phyloP scores from a whole-genome alignment of 192 early-diverging fungal genomes.

The Funneliformis mosseae region DNA sequence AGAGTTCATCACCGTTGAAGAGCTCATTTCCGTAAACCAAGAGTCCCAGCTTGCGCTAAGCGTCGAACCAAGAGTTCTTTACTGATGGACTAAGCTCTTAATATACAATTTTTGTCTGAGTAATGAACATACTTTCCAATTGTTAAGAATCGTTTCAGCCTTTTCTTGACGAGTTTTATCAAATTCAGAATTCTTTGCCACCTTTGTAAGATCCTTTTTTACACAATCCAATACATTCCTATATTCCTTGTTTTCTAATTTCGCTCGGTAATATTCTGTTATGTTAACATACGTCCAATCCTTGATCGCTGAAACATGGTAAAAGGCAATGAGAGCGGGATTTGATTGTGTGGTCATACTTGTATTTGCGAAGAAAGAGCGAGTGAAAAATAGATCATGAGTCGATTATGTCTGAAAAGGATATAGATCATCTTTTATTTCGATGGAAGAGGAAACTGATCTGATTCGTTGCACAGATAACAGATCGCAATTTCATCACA shows the following conservation, averaged over 20 bases:
- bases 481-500: too few species aligned
- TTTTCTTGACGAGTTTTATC: conserved; percentile 7
- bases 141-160: conserved; percentile 10
- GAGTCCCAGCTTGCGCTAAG: conserved; percentile 11
- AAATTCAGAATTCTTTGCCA: conserved; percentile 1
- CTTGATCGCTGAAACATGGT: conserved; percentile 2
- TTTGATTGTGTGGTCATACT: background rate
- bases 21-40: conserved; percentile 26
- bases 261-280: conserved; percentile 12
- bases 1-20: conserved; percentile 27
- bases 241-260: background rate
- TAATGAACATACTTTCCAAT: conserved; percentile 21
- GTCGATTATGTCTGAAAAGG: background rate
- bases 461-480: conserved; percentile 1
- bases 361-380: background rate
- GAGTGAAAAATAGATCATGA: conserved; percentile 11
- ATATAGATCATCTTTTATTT: background rate
- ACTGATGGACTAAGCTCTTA: conserved; percentile 12
- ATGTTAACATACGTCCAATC: conserved; percentile 4
- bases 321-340: conserved; percentile 5
- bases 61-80: conserved; percentile 9
- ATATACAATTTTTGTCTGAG: conserved; percentile 1
- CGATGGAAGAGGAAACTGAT: background rate
- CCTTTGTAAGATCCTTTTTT: conserved; percentile 26
- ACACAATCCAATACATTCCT: conserved; percentile 14